Conservation (phyloP, 371 early-diverging fungal species). For the Vairimorpha apis region DNA sequence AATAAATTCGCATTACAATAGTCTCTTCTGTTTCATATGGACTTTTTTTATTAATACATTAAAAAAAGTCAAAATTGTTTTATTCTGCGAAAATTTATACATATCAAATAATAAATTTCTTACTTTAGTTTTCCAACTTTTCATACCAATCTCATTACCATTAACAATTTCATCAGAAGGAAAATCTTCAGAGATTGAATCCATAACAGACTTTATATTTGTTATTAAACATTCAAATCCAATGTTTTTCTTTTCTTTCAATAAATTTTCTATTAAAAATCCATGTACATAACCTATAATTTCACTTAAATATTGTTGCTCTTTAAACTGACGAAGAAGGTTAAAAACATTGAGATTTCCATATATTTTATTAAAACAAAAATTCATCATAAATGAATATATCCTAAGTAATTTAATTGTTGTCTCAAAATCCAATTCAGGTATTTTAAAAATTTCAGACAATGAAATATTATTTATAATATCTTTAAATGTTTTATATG, state of each 20-base stretch:
- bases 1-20: neutral
- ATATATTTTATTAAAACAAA: neutral
- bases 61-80: neutral
- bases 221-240: neutral
- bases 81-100: neutral
- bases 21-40: neutral
- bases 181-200: neutral
- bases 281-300: conserved; percentile 1
- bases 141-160: conserved; percentile 5
- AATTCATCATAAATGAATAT: conserved; percentile 9
- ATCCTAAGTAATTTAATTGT: neutral
- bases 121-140: neutral
- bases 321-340: neutral
- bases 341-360: neutral
- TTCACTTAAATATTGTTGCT: neutral
- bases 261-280: conserved; percentile 11
- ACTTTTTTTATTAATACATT: conserved; percentile 1
- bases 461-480: neutral
- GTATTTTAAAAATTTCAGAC: neutral
- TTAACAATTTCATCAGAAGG: neutral
- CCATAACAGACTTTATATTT: neutral
- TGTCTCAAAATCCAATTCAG: neutral
- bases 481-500: too few relatives aligned
- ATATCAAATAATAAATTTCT: neutral
- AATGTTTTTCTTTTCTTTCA: neutral